phyloP scores from a whole-genome alignment of 352 stramenopile species.

The Phytophthora vignae region DNA sequence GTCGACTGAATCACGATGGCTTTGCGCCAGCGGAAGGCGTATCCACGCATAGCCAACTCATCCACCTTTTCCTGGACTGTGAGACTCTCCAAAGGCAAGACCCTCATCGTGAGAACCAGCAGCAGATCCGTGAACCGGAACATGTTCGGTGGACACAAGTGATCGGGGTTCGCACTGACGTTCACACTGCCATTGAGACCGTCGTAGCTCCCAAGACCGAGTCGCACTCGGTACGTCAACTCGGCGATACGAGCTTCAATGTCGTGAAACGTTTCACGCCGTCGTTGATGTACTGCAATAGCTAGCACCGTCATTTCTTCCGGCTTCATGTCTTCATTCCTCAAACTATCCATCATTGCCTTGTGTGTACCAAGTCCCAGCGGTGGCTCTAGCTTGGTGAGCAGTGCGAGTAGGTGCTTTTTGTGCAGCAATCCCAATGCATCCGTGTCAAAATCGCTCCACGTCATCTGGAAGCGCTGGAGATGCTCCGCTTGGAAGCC shows the following conservation, averaged over 20 bases:
- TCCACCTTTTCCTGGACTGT: conserved; percentile 88
- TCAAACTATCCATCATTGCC: conserved; percentile 41
- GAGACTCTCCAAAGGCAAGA: conserved; percentile 72
- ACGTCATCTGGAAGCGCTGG: conserved; percentile 69
- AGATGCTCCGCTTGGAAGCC: conserved; percentile 72
- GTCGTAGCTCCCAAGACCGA: conserved; percentile 67
- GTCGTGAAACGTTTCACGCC: conserved; percentile 70
- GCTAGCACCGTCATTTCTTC: conserved; percentile 34
- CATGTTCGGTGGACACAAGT: conserved; percentile 63
- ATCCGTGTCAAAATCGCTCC: conserved; percentile 80
- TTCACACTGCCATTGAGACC: conserved; percentile 34
- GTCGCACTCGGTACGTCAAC: conserved; percentile 65
- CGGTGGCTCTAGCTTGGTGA: conserved; percentile 59
- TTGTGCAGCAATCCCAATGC: conserved; percentile 78
- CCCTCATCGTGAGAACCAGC: conserved; percentile 71
- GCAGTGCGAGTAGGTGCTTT: conserved; percentile 68
- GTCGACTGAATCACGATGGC: conserved; percentile 68
- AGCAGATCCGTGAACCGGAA: conserved; percentile 81
- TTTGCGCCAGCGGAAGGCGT: conserved; percentile 69
- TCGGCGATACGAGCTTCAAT: conserved; percentile 75
- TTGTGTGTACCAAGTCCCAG: conserved; percentile 62
- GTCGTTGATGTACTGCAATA: conserved; percentile 48
- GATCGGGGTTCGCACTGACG: conserved; percentile 20
- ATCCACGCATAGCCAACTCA: conserved; percentile 75
- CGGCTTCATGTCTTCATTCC: conserved; percentile 48